Evolutionary conservation across 2,329 filamentous ascomycete genomes (phyloP).

Genomic region (Didymella segeticola): DNA sequence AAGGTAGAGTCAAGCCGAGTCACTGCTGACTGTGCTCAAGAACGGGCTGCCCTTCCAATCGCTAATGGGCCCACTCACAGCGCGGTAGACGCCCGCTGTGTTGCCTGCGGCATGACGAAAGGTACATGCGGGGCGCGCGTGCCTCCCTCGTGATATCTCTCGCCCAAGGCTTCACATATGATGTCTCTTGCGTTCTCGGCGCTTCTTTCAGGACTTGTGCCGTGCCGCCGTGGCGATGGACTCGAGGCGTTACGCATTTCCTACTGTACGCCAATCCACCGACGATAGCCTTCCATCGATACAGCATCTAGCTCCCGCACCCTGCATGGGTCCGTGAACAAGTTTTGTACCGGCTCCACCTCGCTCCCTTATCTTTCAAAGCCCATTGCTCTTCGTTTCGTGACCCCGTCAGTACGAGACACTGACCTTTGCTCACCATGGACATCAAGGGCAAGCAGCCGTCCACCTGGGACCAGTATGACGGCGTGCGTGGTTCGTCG

Average conservation of each 20-base stretch:
- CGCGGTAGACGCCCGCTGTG: constrained; percentile 10
- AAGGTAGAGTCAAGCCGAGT: constrained; percentile 2
- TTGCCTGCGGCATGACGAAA: constrained; percentile 10
- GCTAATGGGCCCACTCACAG: constrained; percentile 29
- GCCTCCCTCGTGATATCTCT: constrained; percentile 7
- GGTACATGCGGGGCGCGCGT: constrained; percentile 12
- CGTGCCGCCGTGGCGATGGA: constrained; percentile 12
- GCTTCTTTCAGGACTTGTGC: constrained; percentile 13
- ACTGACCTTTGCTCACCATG: constrained; percentile 32
- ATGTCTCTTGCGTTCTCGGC: constrained; percentile 20
- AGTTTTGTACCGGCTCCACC: constrained; percentile 28
- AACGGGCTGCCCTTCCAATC: constrained; percentile 12
- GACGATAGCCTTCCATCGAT: constrained; percentile 35
- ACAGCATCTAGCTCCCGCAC: constrained; percentile 41
- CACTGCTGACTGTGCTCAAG: not conserved
- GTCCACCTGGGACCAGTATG: constrained; percentile 56
- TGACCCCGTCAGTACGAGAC: constrained; percentile 4
- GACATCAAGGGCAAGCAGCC: constrained; percentile 51
- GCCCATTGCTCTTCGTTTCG: constrained; percentile 4
- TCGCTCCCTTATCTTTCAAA: constrained; percentile 9
- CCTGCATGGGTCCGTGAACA: constrained; percentile 35
- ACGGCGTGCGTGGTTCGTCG: constrained; percentile 52
- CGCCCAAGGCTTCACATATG: constrained; percentile 6
- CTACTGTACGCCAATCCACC: constrained; percentile 32
- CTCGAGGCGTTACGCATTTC: constrained; percentile 19